These are phyloP conservation scores for Penicillium sp. DNA, from an alignment of 2,329 filamentous ascomycete genomes.

Conservation along the genomic window DNA sequence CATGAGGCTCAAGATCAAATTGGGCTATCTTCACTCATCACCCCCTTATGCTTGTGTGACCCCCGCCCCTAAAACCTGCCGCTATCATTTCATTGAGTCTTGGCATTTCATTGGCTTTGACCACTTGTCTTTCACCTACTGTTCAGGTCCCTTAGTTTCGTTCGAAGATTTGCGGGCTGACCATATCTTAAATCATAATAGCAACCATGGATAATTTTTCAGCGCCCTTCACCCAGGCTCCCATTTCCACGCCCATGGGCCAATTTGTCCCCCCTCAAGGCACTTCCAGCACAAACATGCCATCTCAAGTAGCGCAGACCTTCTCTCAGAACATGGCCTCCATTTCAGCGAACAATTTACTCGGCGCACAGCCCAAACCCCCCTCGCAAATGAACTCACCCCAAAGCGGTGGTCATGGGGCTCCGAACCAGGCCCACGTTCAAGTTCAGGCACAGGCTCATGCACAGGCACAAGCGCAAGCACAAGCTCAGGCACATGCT, in stretches of 20 bases:
- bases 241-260: slow-evolving; percentile 31
- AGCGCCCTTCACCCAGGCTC: slow-evolving; percentile 35
- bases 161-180: slow-evolving; percentile 17
- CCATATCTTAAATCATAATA: slow-evolving; percentile 16
- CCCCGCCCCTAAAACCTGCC: neutral
- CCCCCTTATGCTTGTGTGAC: neutral
- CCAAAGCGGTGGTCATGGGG: slow-evolving; percentile 6
- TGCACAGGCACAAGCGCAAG: slow-evolving; percentile 4
- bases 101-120: slow-evolving; percentile 7
- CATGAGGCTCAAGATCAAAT: slow-evolving; percentile 7
- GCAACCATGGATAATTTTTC: slow-evolving; percentile 39
- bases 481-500: slow-evolving; percentile 27
- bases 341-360: slow-evolving; percentile 35
- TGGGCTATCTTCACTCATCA: neutral
- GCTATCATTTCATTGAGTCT: slow-evolving; percentile 6
- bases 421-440: slow-evolving; percentile 10
- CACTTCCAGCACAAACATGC: slow-evolving; percentile 28
- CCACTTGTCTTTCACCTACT: slow-evolving; percentile 3
- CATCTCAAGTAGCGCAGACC: slow-evolving; percentile 33
- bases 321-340: slow-evolving; percentile 39
- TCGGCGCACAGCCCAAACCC: slow-evolving; percentile 30
- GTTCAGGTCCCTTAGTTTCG: neutral
- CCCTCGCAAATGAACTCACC: slow-evolving; percentile 20
- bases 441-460: slow-evolving; percentile 20
- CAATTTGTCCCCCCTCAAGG: slow-evolving; percentile 32